Percentiles rank a stretch among this genome's conserved stretches.
These are phyloP conservation scores for Chrysanthemum makinoi DNA, from an alignment of 129 eudicot species.

Conservation along the genomic window DNA sequence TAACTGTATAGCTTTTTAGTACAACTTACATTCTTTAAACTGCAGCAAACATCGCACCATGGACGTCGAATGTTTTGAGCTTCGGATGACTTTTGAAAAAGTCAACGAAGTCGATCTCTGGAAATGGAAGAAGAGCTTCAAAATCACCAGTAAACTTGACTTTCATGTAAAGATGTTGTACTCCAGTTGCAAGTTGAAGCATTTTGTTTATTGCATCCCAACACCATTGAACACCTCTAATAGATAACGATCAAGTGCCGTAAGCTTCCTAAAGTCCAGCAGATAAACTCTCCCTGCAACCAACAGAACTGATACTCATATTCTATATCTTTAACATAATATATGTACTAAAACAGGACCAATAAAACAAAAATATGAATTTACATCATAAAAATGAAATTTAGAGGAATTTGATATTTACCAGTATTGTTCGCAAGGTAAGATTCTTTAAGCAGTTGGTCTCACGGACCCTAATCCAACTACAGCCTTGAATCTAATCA, in stretches of 20 bases:
- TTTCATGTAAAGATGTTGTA: conserved; percentile 82
- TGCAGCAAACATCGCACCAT: conserved; percentile 99
- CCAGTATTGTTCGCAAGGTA: conserved; percentile 73
- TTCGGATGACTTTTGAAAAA: conserved; percentile 84
- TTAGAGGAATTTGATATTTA: conserved; percentile 24
- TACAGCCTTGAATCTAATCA: conserved; percentile 90
- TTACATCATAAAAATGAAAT: not conserved
- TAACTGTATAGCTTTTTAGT: not conserved
- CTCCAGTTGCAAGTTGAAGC: conserved; percentile 87
- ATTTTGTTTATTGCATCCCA: conserved; percentile 88
- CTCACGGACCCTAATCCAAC: conserved; percentile 67
- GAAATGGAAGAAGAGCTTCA: conserved; percentile 78
- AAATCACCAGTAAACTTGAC: conserved; percentile 89
- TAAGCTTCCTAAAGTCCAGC: conserved; percentile 81
- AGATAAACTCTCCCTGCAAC: conserved; percentile 66
- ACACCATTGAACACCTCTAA: conserved; percentile 94
- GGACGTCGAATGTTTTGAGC: conserved; percentile 76
- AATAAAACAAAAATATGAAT: not conserved
- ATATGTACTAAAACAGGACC: not conserved
- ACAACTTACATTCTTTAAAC: conserved; percentile 66
- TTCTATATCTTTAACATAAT: not conserved
- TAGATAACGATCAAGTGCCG: conserved; percentile 63
- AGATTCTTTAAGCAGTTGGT: conserved; percentile 59
- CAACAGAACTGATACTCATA: conserved; percentile 5
- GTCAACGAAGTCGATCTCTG: conserved; percentile 86